These are phyloP conservation scores for Xylaria nigripes DNA, from an alignment of 495 filamentous ascomycete genomes.

Conservation along the genomic window DNA sequence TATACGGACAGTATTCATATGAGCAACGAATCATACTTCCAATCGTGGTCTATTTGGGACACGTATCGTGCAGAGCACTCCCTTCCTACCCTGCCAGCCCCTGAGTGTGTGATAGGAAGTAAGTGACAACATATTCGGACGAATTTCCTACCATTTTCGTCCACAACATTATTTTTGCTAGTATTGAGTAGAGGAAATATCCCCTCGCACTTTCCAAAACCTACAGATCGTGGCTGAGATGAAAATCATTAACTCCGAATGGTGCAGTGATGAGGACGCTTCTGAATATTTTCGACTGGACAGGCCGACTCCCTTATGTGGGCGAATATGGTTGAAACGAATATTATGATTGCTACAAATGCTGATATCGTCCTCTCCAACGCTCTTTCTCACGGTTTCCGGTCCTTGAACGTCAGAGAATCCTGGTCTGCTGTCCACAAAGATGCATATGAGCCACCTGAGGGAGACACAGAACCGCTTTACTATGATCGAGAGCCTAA, in stretches of 20 bases:
- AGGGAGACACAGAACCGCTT: slow-evolving; percentile 24
- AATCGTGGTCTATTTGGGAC: slow-evolving; percentile 32
- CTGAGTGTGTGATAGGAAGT: slow-evolving; percentile 23
- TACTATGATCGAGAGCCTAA: slow-evolving; percentile 27
- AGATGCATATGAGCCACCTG: slow-evolving; percentile 26
- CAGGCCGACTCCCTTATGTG: slow-evolving; percentile 27
- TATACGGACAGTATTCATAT: slow-evolving; percentile 26
- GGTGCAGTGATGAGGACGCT: slow-evolving; percentile 23
- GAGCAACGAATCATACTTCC: slow-evolving; percentile 26
- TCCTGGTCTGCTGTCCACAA: slow-evolving; percentile 24
- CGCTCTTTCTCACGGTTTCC: slow-evolving; percentile 24
- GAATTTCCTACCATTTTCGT: neutral
- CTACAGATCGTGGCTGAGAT: neutral
- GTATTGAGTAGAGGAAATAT: neutral
- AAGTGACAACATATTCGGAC: neutral
- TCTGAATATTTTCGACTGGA: slow-evolving; percentile 27
- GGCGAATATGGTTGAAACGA: slow-evolving; percentile 30
- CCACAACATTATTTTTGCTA: neutral
- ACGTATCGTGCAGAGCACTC: slow-evolving; percentile 29
- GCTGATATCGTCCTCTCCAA: slow-evolving; percentile 28
- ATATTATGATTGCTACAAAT: slow-evolving; percentile 30
- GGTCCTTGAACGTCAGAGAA: slow-evolving; percentile 24
- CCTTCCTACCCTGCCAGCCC: slow-evolving; percentile 22
- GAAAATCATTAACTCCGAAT: neutral
- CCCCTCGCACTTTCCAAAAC: neutral